These are phyloP conservation scores for Camillea tinctor DNA, from an alignment of 2,329 filamentous ascomycete genomes.

Conservation along the genomic window DNA sequence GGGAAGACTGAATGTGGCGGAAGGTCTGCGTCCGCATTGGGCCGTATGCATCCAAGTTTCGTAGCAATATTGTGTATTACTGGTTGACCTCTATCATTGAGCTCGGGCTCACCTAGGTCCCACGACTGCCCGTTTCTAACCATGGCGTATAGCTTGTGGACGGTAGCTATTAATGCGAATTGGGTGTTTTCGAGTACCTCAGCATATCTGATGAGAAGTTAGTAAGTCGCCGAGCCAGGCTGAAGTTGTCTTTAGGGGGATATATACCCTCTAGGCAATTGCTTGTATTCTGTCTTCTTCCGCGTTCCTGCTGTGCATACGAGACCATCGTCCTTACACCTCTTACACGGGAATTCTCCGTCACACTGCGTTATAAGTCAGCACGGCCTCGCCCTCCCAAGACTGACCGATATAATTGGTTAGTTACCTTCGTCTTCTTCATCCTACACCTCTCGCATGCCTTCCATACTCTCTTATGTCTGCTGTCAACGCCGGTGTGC, in stretches of 20 bases:
- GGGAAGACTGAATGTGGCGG: conserved; percentile 59
- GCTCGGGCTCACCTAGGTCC: conserved; percentile 62
- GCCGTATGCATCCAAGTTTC: conserved; percentile 63
- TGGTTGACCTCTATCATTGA: conserved; percentile 62
- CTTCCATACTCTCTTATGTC: conserved; percentile 66
- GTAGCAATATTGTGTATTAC: conserved; percentile 65
- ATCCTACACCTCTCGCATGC: conserved; percentile 65
- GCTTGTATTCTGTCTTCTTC: conserved; percentile 69
- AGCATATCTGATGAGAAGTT: conserved; percentile 49
- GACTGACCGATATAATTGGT: conserved; percentile 1
- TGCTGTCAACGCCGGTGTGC: conserved; percentile 45
- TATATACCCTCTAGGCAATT: conserved; percentile 59
- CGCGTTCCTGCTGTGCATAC: conserved; percentile 62
- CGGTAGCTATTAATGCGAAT: conserved; percentile 61
- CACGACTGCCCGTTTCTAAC: conserved; percentile 57
- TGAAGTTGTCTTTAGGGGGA: not conserved
- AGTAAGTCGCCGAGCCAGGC: not conserved
- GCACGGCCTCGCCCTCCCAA: not conserved
- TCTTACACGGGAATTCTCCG: conserved; percentile 64
- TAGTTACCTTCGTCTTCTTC: conserved; percentile 66
- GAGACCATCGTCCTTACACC: conserved; percentile 64
- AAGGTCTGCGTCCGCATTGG: conserved; percentile 59
- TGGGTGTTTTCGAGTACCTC: conserved; percentile 66
- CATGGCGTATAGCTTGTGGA: conserved; percentile 66
- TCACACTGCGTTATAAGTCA: conserved; percentile 49